Evolutionary conservation across 2,329 filamentous ascomycete genomes (phyloP), one percentile per base, ranked within the genome.

Genomic region (Blumeriella jaapii): DNA sequence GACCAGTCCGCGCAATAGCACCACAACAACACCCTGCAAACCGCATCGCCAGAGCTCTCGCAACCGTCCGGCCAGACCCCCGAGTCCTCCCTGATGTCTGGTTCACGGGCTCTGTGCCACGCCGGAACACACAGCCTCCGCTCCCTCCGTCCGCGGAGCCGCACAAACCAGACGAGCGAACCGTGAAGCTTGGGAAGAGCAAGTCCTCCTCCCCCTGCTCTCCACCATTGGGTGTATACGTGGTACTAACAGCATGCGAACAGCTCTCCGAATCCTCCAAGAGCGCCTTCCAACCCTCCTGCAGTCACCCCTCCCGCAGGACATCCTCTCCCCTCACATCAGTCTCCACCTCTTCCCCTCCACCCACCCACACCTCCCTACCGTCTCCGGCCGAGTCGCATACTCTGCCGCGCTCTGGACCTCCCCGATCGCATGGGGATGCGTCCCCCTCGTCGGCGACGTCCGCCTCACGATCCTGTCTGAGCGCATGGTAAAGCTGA

Each of bases 351-450:
- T 82, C 46, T 82, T 82, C 57, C 77, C 77, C 23, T 74, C 75
- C 17, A 91, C 83, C 0, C 83, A 93, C 52, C 84, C 82, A 2
- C 81, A 89, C 57, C 82, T 98, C 2, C 91, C 91, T 20, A 82
- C 77, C n/a, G 91, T 96, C 25, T 84, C 83, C 17, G 91, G 91
- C 34, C 76, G 82, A 29, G 81, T 95, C 22, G 81, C 85, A 30
- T 98, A 98, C 58, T 82, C 82, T 22, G 89, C 91, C 12, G 91
- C 91, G 2, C 67, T 98, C 23, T 96, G 87, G 87, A 95, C 91
- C 0, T 86, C 87, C 0, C 91, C 91, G 0, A 80, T 98, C 33
- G 89, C 87, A 18, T 98, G 91, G 91, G 93, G 93, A 52, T 76
- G 83, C 17, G 71, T 98, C 1, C 91, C 91, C 2, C 74, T 96